Evolutionary conservation across 768 basidiomycete species (phyloP).

Genomic region (Arthromyces matolae): DNA sequence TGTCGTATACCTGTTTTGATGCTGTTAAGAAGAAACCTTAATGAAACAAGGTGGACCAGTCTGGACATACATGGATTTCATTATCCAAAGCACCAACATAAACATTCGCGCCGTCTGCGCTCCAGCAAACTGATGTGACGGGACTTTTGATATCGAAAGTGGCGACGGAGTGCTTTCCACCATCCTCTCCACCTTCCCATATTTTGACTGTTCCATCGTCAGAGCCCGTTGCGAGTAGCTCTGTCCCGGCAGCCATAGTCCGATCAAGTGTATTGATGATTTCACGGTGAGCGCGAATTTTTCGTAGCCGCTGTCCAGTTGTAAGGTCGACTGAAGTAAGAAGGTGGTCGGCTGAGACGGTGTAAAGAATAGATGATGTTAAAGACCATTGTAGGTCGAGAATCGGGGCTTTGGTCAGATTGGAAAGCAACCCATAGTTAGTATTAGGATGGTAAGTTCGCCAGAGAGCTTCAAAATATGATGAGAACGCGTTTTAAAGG

Average conservation of each 20-base stretch:
- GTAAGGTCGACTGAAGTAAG: constrained; percentile 74
- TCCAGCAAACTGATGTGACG: constrained; percentile 90
- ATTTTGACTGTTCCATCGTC: constrained; percentile 91
- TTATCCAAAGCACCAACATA: constrained; percentile 96
- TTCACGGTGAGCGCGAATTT: constrained; percentile 85
- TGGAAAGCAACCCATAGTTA: constrained; percentile 85
- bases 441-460: constrained; percentile 87
- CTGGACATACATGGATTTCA: constrained; percentile 79
- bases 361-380: constrained; percentile 66
- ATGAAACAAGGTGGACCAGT: constrained; percentile 7
- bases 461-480: constrained; percentile 67
- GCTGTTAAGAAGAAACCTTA: constrained; percentile 1
- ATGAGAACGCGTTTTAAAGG: constrained; percentile 5
- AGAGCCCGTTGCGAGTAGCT: constrained; percentile 82
- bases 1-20: constrained; percentile 72
- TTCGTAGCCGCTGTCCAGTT: constrained; percentile 76
- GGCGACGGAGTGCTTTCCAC: constrained; percentile 66
- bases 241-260: constrained; percentile 79
- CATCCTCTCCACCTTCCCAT: constrained; percentile 86
- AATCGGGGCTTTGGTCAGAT: constrained; percentile 85
- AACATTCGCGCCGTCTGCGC: constrained; percentile 82
- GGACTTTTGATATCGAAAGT: constrained; percentile 86
- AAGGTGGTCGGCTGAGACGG: constrained; percentile 87
- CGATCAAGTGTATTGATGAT: constrained; percentile 89
- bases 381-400: constrained; percentile 92